Evolutionary conservation across 1,284 basidiomycete genomes (phyloP).

Genomic region (Tausonia pullulans): DNA sequence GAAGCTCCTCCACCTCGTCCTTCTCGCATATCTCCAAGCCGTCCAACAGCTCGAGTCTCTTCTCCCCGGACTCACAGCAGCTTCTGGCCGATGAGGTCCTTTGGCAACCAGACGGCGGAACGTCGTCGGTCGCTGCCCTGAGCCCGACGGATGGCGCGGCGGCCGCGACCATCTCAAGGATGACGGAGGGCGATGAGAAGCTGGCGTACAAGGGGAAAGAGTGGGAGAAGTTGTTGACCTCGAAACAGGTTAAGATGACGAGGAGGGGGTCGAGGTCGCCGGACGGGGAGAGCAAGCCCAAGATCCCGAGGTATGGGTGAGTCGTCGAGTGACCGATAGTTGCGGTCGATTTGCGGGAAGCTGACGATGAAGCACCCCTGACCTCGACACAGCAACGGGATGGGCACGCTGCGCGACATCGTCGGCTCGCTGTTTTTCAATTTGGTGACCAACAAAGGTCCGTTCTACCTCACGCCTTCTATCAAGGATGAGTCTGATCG

Average conservation of each 20-base stretch:
- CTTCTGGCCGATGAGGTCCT: not conserved
- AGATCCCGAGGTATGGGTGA: too few relatives aligned
- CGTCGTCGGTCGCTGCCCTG: not conserved
- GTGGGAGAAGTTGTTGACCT: not conserved
- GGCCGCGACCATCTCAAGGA: not conserved
- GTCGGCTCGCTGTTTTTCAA: constrained; percentile 21
- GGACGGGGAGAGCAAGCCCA: not conserved
- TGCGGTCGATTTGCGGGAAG: too few relatives aligned
- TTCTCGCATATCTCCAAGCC: not conserved
- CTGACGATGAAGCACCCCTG: not conserved
- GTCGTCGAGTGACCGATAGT: too few relatives aligned
- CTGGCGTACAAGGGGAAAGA: not conserved
- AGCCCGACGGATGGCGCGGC: not conserved
- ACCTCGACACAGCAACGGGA: not conserved
- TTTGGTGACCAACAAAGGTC: constrained; percentile 29
- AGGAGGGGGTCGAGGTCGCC: not conserved
- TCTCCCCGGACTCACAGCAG: not conserved
- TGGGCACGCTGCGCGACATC: constrained; percentile 2
- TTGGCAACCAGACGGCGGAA: not conserved
- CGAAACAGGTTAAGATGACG: not conserved
- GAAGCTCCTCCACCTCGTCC: not conserved
- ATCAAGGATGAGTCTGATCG: not conserved
- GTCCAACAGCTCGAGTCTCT: not conserved
- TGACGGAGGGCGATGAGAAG: not conserved
- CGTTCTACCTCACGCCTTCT: constrained; percentile 8